Conservation (phyloP, 352 stramenopile genomes). For the Globisporangium apiculatum region DNA sequence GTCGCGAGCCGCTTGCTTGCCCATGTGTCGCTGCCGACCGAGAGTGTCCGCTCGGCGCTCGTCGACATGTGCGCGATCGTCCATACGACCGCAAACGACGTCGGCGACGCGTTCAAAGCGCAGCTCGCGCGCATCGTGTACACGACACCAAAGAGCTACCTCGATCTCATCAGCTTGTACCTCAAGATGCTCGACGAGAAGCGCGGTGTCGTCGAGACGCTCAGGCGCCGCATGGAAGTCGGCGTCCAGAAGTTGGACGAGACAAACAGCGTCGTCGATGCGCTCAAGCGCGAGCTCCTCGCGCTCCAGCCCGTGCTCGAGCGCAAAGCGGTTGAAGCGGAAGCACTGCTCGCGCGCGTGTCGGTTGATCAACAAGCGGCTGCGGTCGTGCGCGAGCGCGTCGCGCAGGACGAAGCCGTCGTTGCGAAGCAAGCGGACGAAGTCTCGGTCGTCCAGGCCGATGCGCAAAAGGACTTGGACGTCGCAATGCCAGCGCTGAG, state of each 20-base stretch:
- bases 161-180: constrained; percentile 95
- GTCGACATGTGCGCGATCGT: constrained; percentile 91
- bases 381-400: constrained; percentile 76
- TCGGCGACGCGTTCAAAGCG: constrained; percentile 82
- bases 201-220: constrained; percentile 66
- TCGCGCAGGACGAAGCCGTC: constrained; percentile 88
- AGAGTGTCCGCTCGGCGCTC: constrained; percentile 65
- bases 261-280: constrained; percentile 92
- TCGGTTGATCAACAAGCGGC: constrained; percentile 91
- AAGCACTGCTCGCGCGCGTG: constrained; percentile 89
- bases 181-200: constrained; percentile 90
- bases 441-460: constrained; percentile 84
- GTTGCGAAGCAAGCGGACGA: constrained; percentile 90
- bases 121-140: constrained; percentile 91
- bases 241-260: constrained; percentile 93
- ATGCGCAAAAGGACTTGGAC: constrained; percentile 92
- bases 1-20: constrained; percentile 87
- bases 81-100: constrained; percentile 88
- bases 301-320: constrained; percentile 90
- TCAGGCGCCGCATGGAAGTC: constrained; percentile 87
- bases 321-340: constrained; percentile 86
- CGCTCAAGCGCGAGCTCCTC: constrained; percentile 88
- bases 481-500: constrained; percentile 89
- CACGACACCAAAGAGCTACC: constrained; percentile 95
- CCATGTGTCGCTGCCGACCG: constrained; percentile 65